Base-by-base conservation (phyloP, 441 rosid species). In the Dalechampia spathulata region DNA sequence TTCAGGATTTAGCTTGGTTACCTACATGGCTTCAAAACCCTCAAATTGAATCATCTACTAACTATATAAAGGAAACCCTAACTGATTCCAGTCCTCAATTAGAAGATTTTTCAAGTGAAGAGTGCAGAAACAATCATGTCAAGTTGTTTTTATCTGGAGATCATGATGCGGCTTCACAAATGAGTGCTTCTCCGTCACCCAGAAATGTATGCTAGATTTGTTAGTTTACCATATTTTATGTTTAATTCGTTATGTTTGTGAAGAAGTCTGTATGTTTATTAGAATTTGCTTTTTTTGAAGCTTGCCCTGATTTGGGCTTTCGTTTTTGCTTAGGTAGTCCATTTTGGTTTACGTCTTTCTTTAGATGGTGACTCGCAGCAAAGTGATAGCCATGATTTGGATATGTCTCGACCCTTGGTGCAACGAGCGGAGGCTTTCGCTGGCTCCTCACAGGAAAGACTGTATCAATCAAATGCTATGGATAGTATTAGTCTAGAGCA, bases 1-100 rank as follows among this genome's bases (percentile, higher is more conserved):
- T 46, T 53, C 67, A 79, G 87, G 85, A 79, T 58, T 52, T 61
- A 28, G 80, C 67, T 49, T 83, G 84, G 78, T 74, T 80, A 19
- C 86, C 86, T 15, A 45, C 70, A 55, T 81, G 79, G 80, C 82
- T 84, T 38, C 83, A 77, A 40, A 67, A 60, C 45, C 60, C 60
- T 58, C 72, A 65, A 40, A 14, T 47, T 22, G 72, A 78, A 20
- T 17, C 59, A 23, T 51, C 66, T 1, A 63, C 25, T 22, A 55
- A 26, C 34, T 38, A 9, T 16, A 2, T n/a, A 30, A 3, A 43
- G 30, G 73, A 62, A 36, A 32, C 49, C 37, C 60, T 37, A 44
- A 55, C 36, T 20, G 40, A 41, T 52, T 46, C 59, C 26, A 58
- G 57, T 17, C 16, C 10, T 27, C 72, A 52, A 20, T 47, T 25